These are phyloP conservation scores for Colletotrichum zoysiae DNA, from an alignment of 2,329 filamentous ascomycete species.

Conservation along the genomic window DNA sequence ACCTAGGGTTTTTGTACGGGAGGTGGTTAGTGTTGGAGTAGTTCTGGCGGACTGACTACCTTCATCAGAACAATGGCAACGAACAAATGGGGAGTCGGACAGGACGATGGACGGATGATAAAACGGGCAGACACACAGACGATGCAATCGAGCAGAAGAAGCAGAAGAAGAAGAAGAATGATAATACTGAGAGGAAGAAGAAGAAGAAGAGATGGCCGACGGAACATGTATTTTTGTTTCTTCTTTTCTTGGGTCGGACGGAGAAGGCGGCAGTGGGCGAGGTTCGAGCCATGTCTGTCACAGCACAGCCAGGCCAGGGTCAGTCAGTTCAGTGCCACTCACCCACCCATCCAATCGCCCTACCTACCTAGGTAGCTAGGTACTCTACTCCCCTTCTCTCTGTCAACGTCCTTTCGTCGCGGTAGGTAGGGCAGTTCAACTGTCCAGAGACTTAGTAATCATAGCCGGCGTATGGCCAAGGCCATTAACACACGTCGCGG, in stretches of 20 bases:
- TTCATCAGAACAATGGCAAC: not conserved
- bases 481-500: not conserved
- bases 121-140: constrained; percentile 30
- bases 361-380: no score
- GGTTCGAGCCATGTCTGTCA: constrained; percentile 6
- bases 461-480: not conserved
- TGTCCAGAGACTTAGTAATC: not conserved
- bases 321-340: not conserved
- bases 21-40: no score
- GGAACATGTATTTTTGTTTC: constrained; percentile 22
- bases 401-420: not conserved
- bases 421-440: not conserved
- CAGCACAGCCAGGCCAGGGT: constrained; percentile 16
- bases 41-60: not conserved
- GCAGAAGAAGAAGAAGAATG: constrained; percentile 4
- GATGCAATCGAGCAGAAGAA: constrained; percentile 6
- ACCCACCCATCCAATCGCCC: no score
- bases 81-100: constrained; percentile 21
- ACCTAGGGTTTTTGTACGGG: no score
- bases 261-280: constrained; percentile 12
- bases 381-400: not conserved
- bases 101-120: not conserved
- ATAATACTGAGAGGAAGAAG: no score
- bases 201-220: constrained; percentile 18
- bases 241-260: constrained; percentile 32